A percentile compares a stretch with the other conserved stretches of the same genome.
Evolutionary conservation across 2,329 filamentous ascomycete genomes (phyloP).

Genomic region (Fusarium longipes): DNA sequence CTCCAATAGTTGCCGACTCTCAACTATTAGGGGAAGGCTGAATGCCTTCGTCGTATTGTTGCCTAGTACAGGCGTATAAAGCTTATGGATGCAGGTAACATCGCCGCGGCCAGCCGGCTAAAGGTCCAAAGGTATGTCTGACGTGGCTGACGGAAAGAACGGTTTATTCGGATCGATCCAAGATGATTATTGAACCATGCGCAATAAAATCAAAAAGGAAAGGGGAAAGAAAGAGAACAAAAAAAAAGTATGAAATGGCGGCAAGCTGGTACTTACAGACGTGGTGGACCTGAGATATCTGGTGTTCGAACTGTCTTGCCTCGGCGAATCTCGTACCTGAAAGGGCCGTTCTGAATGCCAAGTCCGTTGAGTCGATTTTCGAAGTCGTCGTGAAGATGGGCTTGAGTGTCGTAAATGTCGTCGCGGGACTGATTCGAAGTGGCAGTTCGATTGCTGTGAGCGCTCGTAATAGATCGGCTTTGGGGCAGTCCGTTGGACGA

Average conservation of each 20-base stretch:
- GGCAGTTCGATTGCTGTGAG: conserved; percentile 26
- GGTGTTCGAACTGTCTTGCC: conserved; percentile 50
- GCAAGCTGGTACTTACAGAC: conserved; percentile 47
- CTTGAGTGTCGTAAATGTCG: conserved; percentile 24
- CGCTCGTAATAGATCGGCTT: conserved; percentile 29
- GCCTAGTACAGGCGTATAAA: conserved; percentile 8
- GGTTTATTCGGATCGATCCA: not conserved
- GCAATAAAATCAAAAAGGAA: conserved; percentile 1
- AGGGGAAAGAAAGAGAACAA: no score
- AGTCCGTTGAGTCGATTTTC: conserved; percentile 48
- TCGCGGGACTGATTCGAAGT: conserved; percentile 27
- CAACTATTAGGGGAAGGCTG: not conserved
- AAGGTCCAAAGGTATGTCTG: conserved; percentile 21
- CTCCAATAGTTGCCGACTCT: conserved; percentile 8
- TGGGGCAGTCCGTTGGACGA: conserved; percentile 25
- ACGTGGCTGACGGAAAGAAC: conserved; percentile 1
- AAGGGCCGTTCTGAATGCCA: conserved; percentile 44
- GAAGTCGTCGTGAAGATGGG: conserved; percentile 41
- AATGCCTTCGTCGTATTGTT: conserved; percentile 23
- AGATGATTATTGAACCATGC: not conserved
- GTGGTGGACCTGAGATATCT: conserved; percentile 28
- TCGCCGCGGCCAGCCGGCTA: conserved; percentile 24
- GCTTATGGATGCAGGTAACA: conserved; percentile 4
- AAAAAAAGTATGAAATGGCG: not conserved
- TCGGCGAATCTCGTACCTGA: conserved; percentile 48